Base-by-base conservation (phyloP, 2,329 filamentous ascomycete species). In the Nectriaceae sp. region DNA sequence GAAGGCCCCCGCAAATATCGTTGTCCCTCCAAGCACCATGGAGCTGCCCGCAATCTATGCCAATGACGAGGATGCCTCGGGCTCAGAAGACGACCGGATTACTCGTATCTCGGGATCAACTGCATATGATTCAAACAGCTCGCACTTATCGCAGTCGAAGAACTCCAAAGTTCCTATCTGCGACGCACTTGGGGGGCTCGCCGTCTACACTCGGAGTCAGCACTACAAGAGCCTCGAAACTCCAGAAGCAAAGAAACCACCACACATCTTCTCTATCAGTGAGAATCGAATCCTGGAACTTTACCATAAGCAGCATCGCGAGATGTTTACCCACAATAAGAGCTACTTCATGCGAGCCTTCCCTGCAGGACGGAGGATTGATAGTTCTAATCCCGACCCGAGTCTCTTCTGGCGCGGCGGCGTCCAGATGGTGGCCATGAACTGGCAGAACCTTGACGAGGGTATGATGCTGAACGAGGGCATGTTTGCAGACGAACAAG, bases 381-480 rank as follows among this genome's bases (percentile, higher is more conserved):
- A 87, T 61, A 97, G 92, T 38, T 90, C 89, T n/a, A 99, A 99
- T 66, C 94, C 94, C 35, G 92, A 97, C 62, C 94, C 94, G 1
- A 85, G 91, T 54, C 84, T 84, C 37, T 95, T 91, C 66, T 99
- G 94, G 94, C 85, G 91, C 42, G 85, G 89, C 44, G 94, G 94
- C 21, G 92, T 97, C 18, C 94, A 99, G 69, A 97, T 99, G 93
- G 92, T 90, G 4, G 93, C 94, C 16, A 80, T 97, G 68, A 99
- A 99, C 68, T 97, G 94, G 93, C 94, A 99, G 70, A 93, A 88
- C 3, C 88, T 92, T 58, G 93, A 97, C 65, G 84, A 94, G 47
- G 89, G 90, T 37, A 95, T 97, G 82, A 95, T 97, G 77, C 82
- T 99, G 65, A 97, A 97, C 65, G 88, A 96, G 62, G 94, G 89